Conservation (phyloP, 148 eudicot genomes). For the Gaultheria prostrata region DNA sequence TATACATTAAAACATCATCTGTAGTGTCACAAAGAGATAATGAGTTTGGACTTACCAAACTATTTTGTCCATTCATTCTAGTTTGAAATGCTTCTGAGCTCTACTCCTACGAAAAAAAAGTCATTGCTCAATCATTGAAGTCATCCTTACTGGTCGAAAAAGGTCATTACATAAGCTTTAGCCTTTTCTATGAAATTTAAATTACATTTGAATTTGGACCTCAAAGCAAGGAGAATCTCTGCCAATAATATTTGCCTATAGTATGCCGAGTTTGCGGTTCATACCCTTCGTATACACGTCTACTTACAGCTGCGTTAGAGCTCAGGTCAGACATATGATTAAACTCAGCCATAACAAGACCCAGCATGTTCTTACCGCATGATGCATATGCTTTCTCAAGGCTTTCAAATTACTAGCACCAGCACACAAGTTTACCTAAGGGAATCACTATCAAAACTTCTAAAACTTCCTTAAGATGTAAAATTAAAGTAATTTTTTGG, state of each 20-base stretch:
- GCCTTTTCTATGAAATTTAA: no score
- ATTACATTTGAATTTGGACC: constrained; percentile 3
- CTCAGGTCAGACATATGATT: neutral
- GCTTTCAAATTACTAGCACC: neutral
- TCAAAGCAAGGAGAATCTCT: neutral
- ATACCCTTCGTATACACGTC: no score
- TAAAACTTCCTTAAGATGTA: neutral
- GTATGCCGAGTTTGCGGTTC: neutral
- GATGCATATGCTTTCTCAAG: neutral
- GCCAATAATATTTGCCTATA: neutral
- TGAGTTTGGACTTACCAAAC: neutral
- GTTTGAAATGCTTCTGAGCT: neutral
- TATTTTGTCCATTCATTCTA: neutral
- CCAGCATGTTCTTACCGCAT: neutral
- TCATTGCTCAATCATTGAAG: neutral
- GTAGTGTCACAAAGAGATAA: neutral
- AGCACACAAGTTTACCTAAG: neutral
- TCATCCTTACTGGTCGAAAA: neutral
- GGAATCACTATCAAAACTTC: neutral
- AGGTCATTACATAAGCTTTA: neutral
- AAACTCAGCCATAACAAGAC: neutral
- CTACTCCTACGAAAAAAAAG: neutral
- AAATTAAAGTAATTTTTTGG: neutral
- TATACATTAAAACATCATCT: constrained; percentile 4
- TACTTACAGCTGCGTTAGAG: neutral